phyloP scores from a whole-genome alignment of 257 asterid genomes.

The Solanum sparsipilum region DNA sequence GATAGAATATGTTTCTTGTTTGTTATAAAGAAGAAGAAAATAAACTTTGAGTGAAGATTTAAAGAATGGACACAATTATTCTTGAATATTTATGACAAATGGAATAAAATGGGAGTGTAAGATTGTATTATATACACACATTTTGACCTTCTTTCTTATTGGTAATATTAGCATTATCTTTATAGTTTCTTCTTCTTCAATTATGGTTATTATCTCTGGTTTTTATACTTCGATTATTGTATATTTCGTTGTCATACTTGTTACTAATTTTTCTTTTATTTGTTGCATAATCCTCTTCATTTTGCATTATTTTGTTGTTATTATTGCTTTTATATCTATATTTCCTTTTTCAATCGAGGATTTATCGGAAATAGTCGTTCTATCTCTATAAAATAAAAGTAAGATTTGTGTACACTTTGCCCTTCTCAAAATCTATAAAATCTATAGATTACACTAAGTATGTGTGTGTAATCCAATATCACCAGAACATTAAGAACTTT shows the following conservation, averaged over 20 bases:
- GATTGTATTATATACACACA: not conserved
- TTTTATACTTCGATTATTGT: not conserved
- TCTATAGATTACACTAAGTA: too few species aligned
- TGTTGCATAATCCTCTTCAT: not conserved
- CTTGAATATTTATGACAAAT: not conserved
- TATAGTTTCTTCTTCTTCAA: not conserved
- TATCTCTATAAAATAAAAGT: not conserved
- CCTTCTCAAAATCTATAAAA: not conserved
- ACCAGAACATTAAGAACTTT: not conserved
- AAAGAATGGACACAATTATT: not conserved
- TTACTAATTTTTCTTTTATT: not conserved
- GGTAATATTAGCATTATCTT: not conserved
- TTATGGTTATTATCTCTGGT: not conserved
- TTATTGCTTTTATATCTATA: not conserved
- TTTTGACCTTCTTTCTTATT: not conserved
- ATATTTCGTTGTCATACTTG: not conserved
- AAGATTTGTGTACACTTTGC: accelerated
- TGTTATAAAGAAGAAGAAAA: not conserved
- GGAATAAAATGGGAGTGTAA: not conserved
- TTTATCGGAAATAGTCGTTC: accelerated
- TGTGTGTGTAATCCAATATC: not conserved
- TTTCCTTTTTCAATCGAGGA: not conserved
- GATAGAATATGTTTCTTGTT: not conserved
- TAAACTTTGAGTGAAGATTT: not conserved
- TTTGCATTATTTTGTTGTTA: not conserved